Base-by-base conservation (phyloP, 2,329 filamentous ascomycete genomes). In the Xylariaceae sp. region DNA sequence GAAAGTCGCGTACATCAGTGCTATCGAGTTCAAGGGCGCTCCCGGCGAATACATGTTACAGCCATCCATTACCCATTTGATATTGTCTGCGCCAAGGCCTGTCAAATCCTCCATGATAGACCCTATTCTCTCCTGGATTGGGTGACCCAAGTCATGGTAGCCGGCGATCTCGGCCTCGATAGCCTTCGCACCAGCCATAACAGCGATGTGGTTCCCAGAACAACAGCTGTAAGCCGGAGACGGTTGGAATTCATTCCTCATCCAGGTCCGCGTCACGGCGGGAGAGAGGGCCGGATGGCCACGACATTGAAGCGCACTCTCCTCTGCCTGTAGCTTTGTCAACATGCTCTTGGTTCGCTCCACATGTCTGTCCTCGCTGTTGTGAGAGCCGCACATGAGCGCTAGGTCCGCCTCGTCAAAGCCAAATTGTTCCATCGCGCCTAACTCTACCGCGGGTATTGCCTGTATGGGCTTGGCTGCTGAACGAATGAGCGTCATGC, bases 1-100 rank as follows among this genome's bases (percentile, higher is more conserved):
- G n/a, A 50, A 50, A 11, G 47, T 26, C 19, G 37, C 35, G 47
- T 50, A 50, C 27, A 19, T 39, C 6, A 42, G 35, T 26, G 47
- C 47, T 11, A 50, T 12, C 6, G 47, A 50, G 5, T 34, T 27
- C 19, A 50, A 39, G 11, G 37, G 39, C 7, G 39, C 27, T 41
- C 37, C 47, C 34, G 47, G 47, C n/a, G 35, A 50, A n/a, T 50
- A 50, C 47, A 41, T 50, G 29, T 50, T 50, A 11, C 47, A 50
- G 47, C 47, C 39, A 6, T 50, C 47, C 27, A 50, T 27, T 8
- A 19, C 35, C 47, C 35, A 50, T 50, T 50, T 50, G 37, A 50
- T 40, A 5, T 42, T 39, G 12, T 50, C 30, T 7, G 34, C 11
- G 26, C 37, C n/a, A 32, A 42, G 37, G 9, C 39, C 35, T 27